Evolutionary conservation across 441 rosid species (phyloP), one percentile per base, ranked within the genome.

Genomic region (Euphorbia celastroides): DNA sequence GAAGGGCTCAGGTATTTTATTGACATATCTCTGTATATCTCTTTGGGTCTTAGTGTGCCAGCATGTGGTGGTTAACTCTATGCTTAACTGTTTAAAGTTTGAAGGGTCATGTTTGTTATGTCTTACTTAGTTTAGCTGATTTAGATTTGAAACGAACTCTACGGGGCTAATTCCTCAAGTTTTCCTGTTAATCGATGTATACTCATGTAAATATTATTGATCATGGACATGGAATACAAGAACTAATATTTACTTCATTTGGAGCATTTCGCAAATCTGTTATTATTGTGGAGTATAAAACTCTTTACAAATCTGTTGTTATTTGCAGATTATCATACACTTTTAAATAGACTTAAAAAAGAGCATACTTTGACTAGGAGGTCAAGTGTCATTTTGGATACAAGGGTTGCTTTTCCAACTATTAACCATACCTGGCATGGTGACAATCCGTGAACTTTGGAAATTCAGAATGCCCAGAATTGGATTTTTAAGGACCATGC

Each of bases 1-100:
- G 97, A 81, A 86, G 99, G 75, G 99, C 99, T 68, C 99, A 94
- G 97, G 97, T 93, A 64, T 64, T 66, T 28, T 26, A 60, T 68
- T 38, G 28, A 36, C 23, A 32, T 31, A 66, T 46, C 22, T 56
- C 6, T 59, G 27, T 64, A 34, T 36, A 32, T 10, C n/a, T n/a
- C n/a, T n/a, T n/a, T n/a, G n/a, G n/a, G 34, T 10, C 11, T 27
- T 27, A 51, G 48, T 52, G 60, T 60, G 16, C 51, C 27, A 42
- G n/a, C n/a, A n/a, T n/a, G n/a, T n/a, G n/a, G n/a, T n/a, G n/a
- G n/a, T n/a, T n/a, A n/a, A n/a, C n/a, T n/a, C n/a, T n/a, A 38
- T 23, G 30, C n/a, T 46, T 13, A 17, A 32, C 46, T 46, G 25
- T 34, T 57, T 16, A 25, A 57, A n/a, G 28, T 61, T 51, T n/a